Evolutionary conservation across 495 filamentous ascomycete genomes (phyloP), one percentile per base, ranked within the genome.

Genomic region (Trichodelitschia bisporula): DNA sequence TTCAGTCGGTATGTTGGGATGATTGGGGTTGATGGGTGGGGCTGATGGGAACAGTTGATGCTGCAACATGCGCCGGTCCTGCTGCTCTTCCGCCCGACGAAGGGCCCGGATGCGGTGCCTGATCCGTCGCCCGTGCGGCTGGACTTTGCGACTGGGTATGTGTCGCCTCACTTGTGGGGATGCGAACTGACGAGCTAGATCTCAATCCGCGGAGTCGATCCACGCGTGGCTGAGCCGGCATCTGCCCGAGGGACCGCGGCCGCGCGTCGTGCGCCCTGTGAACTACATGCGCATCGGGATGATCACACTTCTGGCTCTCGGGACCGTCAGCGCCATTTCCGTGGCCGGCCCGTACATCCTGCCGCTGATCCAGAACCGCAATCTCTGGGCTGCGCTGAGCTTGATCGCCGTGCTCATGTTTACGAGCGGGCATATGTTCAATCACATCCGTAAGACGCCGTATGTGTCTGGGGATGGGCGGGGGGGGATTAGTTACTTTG

Each of bases 401-500:
- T 55, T 99, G 30, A 77, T 99, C 40, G 63, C 68, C 4, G 79
- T 99, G 35, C 66, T 99, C 25, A 57, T 99, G 19, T 99, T 99
- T 56, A 95, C 77, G 19, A 80, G 72, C 39, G 86, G 89, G 10
- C 82, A 95, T 47, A 97, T 99, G 86, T 99, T 83, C 62, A 95
- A 95, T 52, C 86, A 95, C 41, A 99, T 99, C 46, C 64, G 86
- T 33, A 82, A 82, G 44, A 80, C 86, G 0, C 84, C 86, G n/a
- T 99, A 99, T 44, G 78, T 95, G 28, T 66, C 69, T 20, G 77
- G 71, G 14, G 72, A 95, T 51, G 79, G 77, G 3, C 64, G 60
- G 27, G 89, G 89, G 4, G 82, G 80, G 2, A 64, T 95, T 24
- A 74, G 55, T 45, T 99, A 95, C 50, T 84, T 95, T 50, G 86